Evolutionary conservation across 2,329 filamentous ascomycete species (phyloP), one percentile per base, ranked within the genome.

Genomic region (Aspergillus alliaceus): DNA sequence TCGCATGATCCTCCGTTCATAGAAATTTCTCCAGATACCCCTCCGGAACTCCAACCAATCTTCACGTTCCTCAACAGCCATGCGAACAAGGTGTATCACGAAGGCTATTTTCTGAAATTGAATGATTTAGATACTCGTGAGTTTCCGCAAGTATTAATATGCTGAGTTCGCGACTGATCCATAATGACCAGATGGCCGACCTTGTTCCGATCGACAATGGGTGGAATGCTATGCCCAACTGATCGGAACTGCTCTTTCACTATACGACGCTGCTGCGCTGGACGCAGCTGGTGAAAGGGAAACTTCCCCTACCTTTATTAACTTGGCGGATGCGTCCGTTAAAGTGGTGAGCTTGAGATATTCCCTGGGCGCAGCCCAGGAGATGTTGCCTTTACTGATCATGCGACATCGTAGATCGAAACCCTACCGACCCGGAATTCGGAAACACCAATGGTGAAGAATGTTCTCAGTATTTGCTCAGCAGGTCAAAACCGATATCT

Each of bases 191-290:
- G 92, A 93, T 75, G 95, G 95, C 51, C 88, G 89, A 61, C 90
- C 92, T 11, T 96, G 93, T 70, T 76, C 84, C 40, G 93, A 97
- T 75, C 84, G 95, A 66, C 90, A 87, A 63, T 99, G 95, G 95
- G 90, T 90, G 35, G 95, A 99, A 80, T 97, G 91, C 76, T 99
- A 98, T 77, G 93, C 93, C 42, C 95, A 98, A 73, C 86, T 99
- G 15, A 91, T 97, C 18, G 95, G 95, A 63, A 98, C 95, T 1
- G 91, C 98, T 15, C 79, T 99, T 56, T 97, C 95, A 6, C 79
- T 98, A 50, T 99, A 95, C 95, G 93, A 99, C 76, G 93, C 93
- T 24, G 87, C 90, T 62, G 92, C 95, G 72, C 82, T 98, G 57
- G 95, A 99, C 77, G 87, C 86, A 37, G 93, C 91, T 12, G 91